These are phyloP conservation scores for Talaromyces sp. DNA, from an alignment of 2,329 filamentous ascomycete species.

Conservation along the genomic window DNA sequence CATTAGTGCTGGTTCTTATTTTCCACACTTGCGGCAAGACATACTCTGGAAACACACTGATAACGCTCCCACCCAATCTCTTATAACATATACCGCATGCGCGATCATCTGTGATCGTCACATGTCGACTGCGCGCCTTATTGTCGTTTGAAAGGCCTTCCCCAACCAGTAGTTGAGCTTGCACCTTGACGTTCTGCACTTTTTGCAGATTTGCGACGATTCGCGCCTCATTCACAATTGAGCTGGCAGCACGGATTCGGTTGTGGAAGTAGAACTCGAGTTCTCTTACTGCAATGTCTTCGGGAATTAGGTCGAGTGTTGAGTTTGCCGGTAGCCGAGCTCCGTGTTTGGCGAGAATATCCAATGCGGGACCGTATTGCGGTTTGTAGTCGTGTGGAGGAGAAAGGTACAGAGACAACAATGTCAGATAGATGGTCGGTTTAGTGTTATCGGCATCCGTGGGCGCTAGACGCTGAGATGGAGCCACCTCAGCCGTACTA, in stretches of 20 bases:
- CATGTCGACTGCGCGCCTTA: slow-evolving; percentile 61
- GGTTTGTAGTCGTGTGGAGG: slow-evolving; percentile 70
- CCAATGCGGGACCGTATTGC: slow-evolving; percentile 74
- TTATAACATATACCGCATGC: slow-evolving; percentile 94
- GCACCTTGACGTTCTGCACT: slow-evolving; percentile 73
- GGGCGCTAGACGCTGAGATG: slow-evolving; percentile 38
- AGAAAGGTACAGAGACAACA: slow-evolving; percentile 83
- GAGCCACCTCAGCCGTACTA: slow-evolving; percentile 33
- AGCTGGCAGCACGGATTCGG: slow-evolving; percentile 81
- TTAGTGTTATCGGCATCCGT: slow-evolving; percentile 55
- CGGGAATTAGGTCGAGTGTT: slow-evolving; percentile 80
- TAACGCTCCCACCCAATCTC: slow-evolving; percentile 82
- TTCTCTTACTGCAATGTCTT: slow-evolving; percentile 70
- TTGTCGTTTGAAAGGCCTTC: slow-evolving; percentile 54
- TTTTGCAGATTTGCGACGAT: slow-evolving; percentile 74
- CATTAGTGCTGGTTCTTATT: slow-evolving; percentile 13
- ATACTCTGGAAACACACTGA: slow-evolving; percentile 83
- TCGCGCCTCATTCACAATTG: slow-evolving; percentile 72
- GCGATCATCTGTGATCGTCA: slow-evolving; percentile 80
- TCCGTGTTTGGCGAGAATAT: slow-evolving; percentile 86
- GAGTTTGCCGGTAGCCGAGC: slow-evolving; percentile 84
- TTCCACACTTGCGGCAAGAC: slow-evolving; percentile 28
- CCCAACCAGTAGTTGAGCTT: slow-evolving; percentile 71
- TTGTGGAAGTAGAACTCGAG: slow-evolving; percentile 90
- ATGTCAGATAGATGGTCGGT: slow-evolving; percentile 84